Percentiles rank a stretch among this genome's conserved stretches.
Evolutionary conservation across 75 land plant species (phyloP).

Genomic region (Azolla pinnata): DNA sequence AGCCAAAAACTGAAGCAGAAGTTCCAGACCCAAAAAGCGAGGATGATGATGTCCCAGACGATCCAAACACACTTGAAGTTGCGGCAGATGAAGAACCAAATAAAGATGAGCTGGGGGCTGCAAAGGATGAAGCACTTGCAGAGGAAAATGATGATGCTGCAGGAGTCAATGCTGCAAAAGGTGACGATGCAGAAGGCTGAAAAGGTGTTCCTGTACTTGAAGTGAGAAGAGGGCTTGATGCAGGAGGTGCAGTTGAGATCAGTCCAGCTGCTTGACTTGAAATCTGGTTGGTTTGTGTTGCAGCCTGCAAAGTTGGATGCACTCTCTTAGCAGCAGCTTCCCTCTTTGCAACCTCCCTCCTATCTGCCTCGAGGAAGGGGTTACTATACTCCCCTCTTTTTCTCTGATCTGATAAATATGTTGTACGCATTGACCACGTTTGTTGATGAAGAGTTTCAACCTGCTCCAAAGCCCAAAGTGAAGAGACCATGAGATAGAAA

Average conservation of each 20-base stretch:
- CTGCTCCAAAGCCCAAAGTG: slow-evolving; percentile 18
- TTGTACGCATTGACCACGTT: slow-evolving; percentile 69
- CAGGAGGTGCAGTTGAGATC: slow-evolving; percentile 27
- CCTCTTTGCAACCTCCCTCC: slow-evolving; percentile 71
- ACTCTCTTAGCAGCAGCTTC: slow-evolving; percentile 94
- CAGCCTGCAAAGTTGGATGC: slow-evolving; percentile 76
- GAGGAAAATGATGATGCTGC: slow-evolving; percentile 40
- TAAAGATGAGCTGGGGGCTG: slow-evolving; percentile 31
- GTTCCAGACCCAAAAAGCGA: slow-evolving; percentile 30
- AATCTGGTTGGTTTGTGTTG: slow-evolving; percentile 39
- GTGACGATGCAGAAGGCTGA: slow-evolving; percentile 22
- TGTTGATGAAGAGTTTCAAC: slow-evolving; percentile 83
- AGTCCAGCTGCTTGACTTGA: slow-evolving; percentile 51
- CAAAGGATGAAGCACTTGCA: slow-evolving; percentile 35
- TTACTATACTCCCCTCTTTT: slow-evolving; percentile 65
- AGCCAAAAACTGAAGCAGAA: slow-evolving; percentile 33
- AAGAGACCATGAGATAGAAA: background rate
- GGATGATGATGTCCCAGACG: slow-evolving; percentile 36
- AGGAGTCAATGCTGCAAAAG: slow-evolving; percentile 19
- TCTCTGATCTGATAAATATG: slow-evolving; percentile 73
- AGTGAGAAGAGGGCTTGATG: slow-evolving; percentile 9
- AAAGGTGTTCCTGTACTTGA: background rate
- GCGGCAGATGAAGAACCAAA: slow-evolving; percentile 50
- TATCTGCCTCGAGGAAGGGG: slow-evolving; percentile 94
- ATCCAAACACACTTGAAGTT: slow-evolving; percentile 28